Evolutionary conservation across 257 asterid genomes (phyloP), one percentile per base, ranked within the genome.

Genomic region (Solanum habrochaites): DNA sequence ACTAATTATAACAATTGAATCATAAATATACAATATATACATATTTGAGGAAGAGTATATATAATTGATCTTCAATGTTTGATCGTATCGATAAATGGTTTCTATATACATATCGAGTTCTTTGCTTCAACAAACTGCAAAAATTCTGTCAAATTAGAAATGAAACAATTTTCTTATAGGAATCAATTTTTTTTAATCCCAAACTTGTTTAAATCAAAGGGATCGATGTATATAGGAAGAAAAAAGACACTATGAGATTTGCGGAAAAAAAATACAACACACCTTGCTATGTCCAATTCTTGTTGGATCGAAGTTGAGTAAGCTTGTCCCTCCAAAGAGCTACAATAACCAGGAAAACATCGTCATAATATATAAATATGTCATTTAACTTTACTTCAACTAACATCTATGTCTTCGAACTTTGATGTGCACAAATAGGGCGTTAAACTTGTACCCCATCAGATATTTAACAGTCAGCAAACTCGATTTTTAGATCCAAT

Each of bases 271-370:
- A 32, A n/a, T 8, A 78, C 14, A 27, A 7, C 16, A 2, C 25
- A 78, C 84, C 40, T 60, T 78, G 82, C 87, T 89, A 96, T 84
- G 94, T 86, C 98, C 99, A 94, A 89, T 96, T 96, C 90, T 92
- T 94, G 91, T 93, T 94, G 3, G 99, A 90, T 43, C 99, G 96
- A 42, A 95, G 96, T 87, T 95, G 96, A 83, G 93, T 95, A 72
- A 96, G 96, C 87, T 91, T 91, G 92, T 96, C 99, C 92, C 99
- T 92, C 98, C 96, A 97, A 80, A 84, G 90, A 88, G 99, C 99
- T 97, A 93, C 73, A 87, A 43, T 74, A 56, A 56, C n/a, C 62
- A 7, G 4, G 64, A 7, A 56, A 56, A 20, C 25, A 20, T 56
- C 66, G 2, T 4, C 25, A 56, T 56, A 56, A 56, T 20, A 20